These are phyloP conservation scores for Stagonosporopsis chrysanthemi DNA, from an alignment of 2,329 filamentous ascomycete genomes.

Conservation along the genomic window DNA sequence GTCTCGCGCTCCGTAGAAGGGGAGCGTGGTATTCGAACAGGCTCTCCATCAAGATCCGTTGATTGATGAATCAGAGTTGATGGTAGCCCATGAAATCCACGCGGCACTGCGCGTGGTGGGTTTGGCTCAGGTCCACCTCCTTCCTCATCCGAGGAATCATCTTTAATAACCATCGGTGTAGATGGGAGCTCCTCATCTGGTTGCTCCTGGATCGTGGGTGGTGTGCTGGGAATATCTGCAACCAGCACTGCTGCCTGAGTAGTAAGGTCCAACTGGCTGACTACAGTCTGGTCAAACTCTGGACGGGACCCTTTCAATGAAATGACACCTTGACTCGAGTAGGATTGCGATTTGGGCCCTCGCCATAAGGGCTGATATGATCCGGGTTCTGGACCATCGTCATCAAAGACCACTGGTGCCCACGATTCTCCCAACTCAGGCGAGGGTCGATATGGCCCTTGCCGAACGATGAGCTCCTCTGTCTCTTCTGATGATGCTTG, in stretches of 20 bases:
- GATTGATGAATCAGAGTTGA: slow-evolving; percentile 18
- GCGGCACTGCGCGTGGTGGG: slow-evolving; percentile 12
- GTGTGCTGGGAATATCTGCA: slow-evolving; percentile 24
- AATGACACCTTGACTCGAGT: slow-evolving; percentile 5
- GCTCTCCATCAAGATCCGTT: slow-evolving; percentile 27
- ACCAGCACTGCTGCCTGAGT: neutral
- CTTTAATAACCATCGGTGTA: slow-evolving; percentile 36
- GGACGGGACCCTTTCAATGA: neutral
- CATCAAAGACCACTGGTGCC: slow-evolving; percentile 15
- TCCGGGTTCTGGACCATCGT: slow-evolving; percentile 8
- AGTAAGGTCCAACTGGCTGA: slow-evolving; percentile 7
- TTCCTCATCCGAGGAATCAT: slow-evolving; percentile 34
- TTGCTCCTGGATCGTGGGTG: slow-evolving; percentile 15
- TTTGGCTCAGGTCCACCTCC: slow-evolving; percentile 5
- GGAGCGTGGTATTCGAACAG: slow-evolving; percentile 36
- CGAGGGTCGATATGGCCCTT: slow-evolving; percentile 16
- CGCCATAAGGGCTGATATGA: slow-evolving; percentile 8
- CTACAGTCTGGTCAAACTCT: neutral
- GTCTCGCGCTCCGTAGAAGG: slow-evolving; percentile 30
- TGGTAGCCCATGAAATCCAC: neutral
- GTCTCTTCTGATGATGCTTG: slow-evolving; percentile 22
- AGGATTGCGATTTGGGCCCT: slow-evolving; percentile 20
- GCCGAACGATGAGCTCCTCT: neutral
- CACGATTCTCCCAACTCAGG: slow-evolving; percentile 32
- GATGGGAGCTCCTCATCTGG: slow-evolving; percentile 31